Conservation (phyloP, 805 yeast species). For the Kluyveromyces siamensis region DNA sequence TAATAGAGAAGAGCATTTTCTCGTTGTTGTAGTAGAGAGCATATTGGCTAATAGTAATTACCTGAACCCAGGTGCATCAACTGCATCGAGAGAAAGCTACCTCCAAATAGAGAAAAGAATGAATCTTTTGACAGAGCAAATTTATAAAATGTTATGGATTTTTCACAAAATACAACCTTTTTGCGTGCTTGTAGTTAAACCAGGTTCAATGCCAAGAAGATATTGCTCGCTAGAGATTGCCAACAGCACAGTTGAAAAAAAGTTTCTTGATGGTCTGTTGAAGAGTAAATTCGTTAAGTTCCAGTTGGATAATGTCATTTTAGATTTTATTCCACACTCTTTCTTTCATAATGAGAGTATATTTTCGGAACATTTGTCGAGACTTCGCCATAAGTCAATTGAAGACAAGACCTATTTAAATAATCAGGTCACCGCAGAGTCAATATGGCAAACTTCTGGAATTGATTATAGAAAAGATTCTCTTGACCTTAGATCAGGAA, state of each 20-base stretch:
- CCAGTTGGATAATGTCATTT: constrained; percentile 28
- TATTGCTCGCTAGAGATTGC: constrained; percentile 75
- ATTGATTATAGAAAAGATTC: constrained; percentile 70
- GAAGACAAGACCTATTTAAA: constrained; percentile 27
- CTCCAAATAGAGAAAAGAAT: constrained; percentile 18
- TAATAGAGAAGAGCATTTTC: constrained; percentile 56
- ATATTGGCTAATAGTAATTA: constrained; percentile 31
- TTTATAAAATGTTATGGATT: constrained; percentile 29
- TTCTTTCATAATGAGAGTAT: constrained; percentile 26
- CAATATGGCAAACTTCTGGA: constrained; percentile 60
- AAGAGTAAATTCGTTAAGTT: constrained; percentile 78
- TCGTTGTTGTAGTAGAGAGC: constrained; percentile 81
- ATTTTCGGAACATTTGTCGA: constrained; percentile 47
- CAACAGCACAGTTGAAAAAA: constrained; percentile 72
- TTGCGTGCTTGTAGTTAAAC: constrained; percentile 73
- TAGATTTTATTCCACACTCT: constrained; percentile 29
- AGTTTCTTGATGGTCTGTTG: constrained; percentile 70
- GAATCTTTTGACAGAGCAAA: constrained; percentile 27
- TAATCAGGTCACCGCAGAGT: constrained; percentile 4
- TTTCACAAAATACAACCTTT: constrained; percentile 70
- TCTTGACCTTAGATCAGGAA: constrained; percentile 67
- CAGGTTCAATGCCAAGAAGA: constrained; percentile 77
- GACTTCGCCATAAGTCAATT: constrained; percentile 51
- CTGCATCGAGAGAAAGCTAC: constrained; percentile 10
- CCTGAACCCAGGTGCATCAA: constrained; percentile 5